These are phyloP conservation scores for Russula virescens DNA, from an alignment of 768 basidiomycete species.

Conservation along the genomic window DNA sequence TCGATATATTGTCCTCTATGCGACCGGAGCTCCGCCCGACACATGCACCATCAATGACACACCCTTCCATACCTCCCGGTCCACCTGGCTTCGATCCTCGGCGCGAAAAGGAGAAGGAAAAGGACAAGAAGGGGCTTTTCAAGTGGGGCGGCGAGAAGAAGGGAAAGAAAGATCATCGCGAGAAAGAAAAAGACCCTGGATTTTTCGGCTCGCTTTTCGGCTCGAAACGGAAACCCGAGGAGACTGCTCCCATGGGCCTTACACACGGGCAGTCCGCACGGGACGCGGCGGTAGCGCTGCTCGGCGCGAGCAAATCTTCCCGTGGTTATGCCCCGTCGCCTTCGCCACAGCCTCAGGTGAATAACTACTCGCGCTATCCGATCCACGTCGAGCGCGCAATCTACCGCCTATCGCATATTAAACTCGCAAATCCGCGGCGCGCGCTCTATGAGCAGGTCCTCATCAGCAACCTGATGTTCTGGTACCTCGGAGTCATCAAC, in stretches of 20 bases:
- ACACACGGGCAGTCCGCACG: slow-evolving; percentile 49
- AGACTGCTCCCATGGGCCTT: slow-evolving; percentile 39
- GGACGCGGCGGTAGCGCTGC: slow-evolving; percentile 80
- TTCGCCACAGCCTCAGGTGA: slow-evolving; percentile 45
- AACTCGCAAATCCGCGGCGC: slow-evolving; percentile 92
- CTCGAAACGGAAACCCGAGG: slow-evolving; percentile 81
- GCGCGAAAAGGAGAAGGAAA: slow-evolving; percentile 65
- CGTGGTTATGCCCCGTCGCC: slow-evolving; percentile 57
- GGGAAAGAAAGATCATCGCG: slow-evolving; percentile 50
- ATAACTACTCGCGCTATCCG: slow-evolving; percentile 73
- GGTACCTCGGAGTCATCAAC: slow-evolving; percentile 98
- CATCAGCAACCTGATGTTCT: slow-evolving; percentile 95
- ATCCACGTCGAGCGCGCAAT: slow-evolving; percentile 99
- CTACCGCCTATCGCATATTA: slow-evolving; percentile 96
- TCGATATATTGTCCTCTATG: background rate
- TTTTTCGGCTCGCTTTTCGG: slow-evolving; percentile 94
- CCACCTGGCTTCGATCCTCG: slow-evolving; percentile 71
- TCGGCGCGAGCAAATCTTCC: slow-evolving; percentile 78
- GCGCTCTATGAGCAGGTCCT: slow-evolving; percentile 96
- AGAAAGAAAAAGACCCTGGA: slow-evolving; percentile 65
- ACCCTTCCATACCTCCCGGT: slow-evolving; percentile 18
- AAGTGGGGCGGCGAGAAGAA: slow-evolving; percentile 42
- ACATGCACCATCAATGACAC: slow-evolving; percentile 12
- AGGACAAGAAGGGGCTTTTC: slow-evolving; percentile 49
- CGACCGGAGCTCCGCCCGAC: slow-evolving; percentile 20